Base-by-base conservation (phyloP, 768 basidiomycete species). In the Leccinellum albellum region DNA sequence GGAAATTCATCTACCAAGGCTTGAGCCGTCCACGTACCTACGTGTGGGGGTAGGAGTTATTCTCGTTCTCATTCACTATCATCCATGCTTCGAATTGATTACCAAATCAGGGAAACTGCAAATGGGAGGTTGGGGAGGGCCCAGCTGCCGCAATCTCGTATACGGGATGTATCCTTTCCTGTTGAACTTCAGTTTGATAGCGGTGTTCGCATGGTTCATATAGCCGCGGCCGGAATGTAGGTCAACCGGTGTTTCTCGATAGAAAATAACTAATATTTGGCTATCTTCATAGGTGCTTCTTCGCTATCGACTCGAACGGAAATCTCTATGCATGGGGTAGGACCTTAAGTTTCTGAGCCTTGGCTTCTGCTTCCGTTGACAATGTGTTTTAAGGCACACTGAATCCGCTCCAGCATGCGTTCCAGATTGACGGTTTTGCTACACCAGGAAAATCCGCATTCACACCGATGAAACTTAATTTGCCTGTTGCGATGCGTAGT, bases 211-310 rank as follows among this genome's bases (percentile, higher is more conserved):
- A 81, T 94, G 54, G 89, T 94, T 37, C 82, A 76, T 58, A 75
- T 95, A 42, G 81, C 83, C 40, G 89, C 92, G 0, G 87, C 90
- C 20, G 94, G 94, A 66, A 93, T 89, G 92, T 90, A 65, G 60
- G 84, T 73, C 31, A 26, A 51, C 54, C 46, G 6, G 37, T 40
- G 31, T 50, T 44, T 48, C 23, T 50, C 37, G 32, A 58, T 51
- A 24, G 29, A 48, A 50, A 47, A 57, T 49, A 28, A 2, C 40
- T 53, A 54, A 42, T 49, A 40, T 20, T 10, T 2, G 51, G 9
- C 29, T 40, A 32, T 24, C 32, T n/a, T 53, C 23, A n/a, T 57
- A 94, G 91, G 91, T 90, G 87, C 31, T 95, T 93, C 71, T 88
- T 93, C 65, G 91, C 90, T 2, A 73, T 95, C 40, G 89, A 94